Evolutionary conservation across 345 rosid species (phyloP), one percentile per base, ranked within the genome.

Genomic region (Pistacia vera): DNA sequence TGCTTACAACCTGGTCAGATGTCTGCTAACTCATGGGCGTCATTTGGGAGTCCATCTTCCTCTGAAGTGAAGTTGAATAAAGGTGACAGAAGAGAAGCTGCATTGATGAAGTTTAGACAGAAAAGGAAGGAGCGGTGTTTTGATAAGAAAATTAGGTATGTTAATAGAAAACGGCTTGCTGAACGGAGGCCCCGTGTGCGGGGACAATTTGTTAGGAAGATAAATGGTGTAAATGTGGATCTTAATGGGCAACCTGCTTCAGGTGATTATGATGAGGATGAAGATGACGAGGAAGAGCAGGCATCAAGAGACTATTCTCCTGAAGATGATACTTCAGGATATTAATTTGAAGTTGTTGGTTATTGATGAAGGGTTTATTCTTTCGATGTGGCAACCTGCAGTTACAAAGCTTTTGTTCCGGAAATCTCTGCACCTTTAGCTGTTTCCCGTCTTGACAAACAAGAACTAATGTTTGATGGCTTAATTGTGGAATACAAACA

Each of bases 181-280:
- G 99, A 96, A 85, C 86, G 97, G 86, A 91, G 99, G 86, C 99
- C 99, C 11, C 98, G 99, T 17, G 95, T 93, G 71, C 87, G 92
- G 77, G 99, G 99, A 63, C 99, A 96, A 86, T 96, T 96, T 89
- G 98, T 91, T 68, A 90, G 97, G 89, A 93, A 92, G 84, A 77
- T 87, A 78, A 93, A 92, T 70, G 95, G 98, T 59, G 88, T 91
- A 48, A 85, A 81, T 77, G 92, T 96, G 75, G 98, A 96, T 79
- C 88, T 96, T 58, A 93, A 91, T 54, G 98, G 98, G 58, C 92
- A 90, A 67, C 97, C 94, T 71, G 87, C 86, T 73, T 72, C 86
- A 65, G 86, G 75, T 68, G 92, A 91, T 73, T 86, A 86, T 49
- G 97, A 92, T 25, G 97, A 93, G 36, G 97, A 93, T 68, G 98